Base-by-base conservation (phyloP, 2,329 filamentous ascomycete genomes). In the Pseudovirgaria hyperparasitica region DNA sequence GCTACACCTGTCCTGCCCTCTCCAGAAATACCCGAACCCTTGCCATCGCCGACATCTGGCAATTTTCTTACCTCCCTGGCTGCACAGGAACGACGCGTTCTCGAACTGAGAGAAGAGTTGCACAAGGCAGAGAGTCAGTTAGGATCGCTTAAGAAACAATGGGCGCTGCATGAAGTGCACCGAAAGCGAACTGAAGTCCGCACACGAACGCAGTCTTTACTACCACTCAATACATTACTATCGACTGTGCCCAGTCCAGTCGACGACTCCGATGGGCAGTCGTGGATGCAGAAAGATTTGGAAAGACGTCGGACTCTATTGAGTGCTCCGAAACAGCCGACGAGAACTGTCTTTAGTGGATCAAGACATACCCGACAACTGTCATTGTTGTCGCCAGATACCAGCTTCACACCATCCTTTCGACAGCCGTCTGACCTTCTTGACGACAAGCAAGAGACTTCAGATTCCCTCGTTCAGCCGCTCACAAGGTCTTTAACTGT, bases 21-120 rank as follows among this genome's bases (percentile, higher is more conserved):
- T n/a, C n/a, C n/a, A n/a, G n/a, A n/a, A n/a, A n/a, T n/a, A n/a
- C 40, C 45, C 6, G 48, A 50, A 24, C 23, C 36, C 16, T 20
- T 36, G 18, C 29, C 40, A 22, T 30, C 47, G 9, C 39, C 39
- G 0, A 35, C 48, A 18, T 50, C 54, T 29, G 42, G 40, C 23
- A 55, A 50, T 35, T 81, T 94, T 43, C 75, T 98, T 38, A 86
- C 84, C 34, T 80, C 86, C 31, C 79, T 98, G 43, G 90, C 90
- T 23, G 76, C 82, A 9, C 86, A 96, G 57, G 90, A 98, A 58
- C 70, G 90, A 31, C 76, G 74, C 39, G 87, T 98, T 2, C 60
- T 98, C 31, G 90, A 96, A 55, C 62, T 98, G 27, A 79, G 76
- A 33, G 90, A 98, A 52, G 87, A 96, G 53, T 63, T 98, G n/a